Percentiles rank a stretch among this genome's conserved stretches.
These are phyloP conservation scores for Durio zibethinus DNA, from an alignment of 345 rosid species.

Conservation along the genomic window DNA sequence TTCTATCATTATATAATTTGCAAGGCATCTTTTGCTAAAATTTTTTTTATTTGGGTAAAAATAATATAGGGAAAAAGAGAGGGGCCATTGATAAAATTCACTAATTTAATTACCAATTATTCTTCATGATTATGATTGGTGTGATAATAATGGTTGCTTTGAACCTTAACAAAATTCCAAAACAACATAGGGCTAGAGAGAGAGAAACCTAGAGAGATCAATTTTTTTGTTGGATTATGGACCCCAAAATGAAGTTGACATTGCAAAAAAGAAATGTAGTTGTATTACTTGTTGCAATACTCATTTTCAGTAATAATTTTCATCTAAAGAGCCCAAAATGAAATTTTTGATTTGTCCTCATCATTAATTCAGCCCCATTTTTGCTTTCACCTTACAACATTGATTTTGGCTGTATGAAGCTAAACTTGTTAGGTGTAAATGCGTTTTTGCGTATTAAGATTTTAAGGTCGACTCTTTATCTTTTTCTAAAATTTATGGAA, in stretches of 20 bases:
- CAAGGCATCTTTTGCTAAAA: too few relatives aligned
- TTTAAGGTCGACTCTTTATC: too few relatives aligned
- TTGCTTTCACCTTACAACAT: not conserved
- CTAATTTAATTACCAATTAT: not conserved
- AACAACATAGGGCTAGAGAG: not conserved
- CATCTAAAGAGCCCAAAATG: not conserved
- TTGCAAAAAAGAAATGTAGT: not conserved
- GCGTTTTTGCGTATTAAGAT: too few relatives aligned
- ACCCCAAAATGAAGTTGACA: slow-evolving; percentile 5
- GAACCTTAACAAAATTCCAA: slow-evolving; percentile 11
- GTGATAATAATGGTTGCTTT: not conserved
- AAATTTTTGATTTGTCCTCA: not conserved
- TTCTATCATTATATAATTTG: not conserved
- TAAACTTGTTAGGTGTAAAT: too few relatives aligned
- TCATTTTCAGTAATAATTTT: not conserved
- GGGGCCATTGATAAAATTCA: not conserved
- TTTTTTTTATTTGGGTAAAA: not conserved
- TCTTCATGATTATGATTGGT: slow-evolving; percentile 1
- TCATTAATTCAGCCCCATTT: not conserved
- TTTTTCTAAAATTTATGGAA: too few relatives aligned
- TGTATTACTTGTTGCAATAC: too few relatives aligned
- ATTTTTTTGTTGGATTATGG: not conserved
- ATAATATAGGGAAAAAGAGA: not conserved
- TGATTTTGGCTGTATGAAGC: too few relatives aligned
- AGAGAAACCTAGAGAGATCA: not conserved